A percentile compares a stretch with the other conserved stretches of the same genome.
Conservation (phyloP, 2,329 filamentous ascomycete genomes). For the Aspergillus neoniger region DNA sequence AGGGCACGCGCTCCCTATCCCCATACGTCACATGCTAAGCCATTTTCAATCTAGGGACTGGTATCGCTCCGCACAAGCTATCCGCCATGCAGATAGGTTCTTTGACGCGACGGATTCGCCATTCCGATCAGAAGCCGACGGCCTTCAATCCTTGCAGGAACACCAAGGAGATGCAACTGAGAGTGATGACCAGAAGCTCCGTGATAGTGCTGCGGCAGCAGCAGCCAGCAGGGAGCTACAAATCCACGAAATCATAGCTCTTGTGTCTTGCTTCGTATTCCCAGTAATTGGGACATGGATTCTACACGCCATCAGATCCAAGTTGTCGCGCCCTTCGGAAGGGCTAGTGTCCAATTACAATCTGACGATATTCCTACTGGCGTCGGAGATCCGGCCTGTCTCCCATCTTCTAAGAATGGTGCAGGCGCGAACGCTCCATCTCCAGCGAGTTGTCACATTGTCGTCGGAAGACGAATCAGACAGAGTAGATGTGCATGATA, state of each 20-base stretch:
- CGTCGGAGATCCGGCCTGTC: constrained; percentile 80
- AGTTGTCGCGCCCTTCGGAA: constrained; percentile 80
- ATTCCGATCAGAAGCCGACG: constrained; percentile 31
- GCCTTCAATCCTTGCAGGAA: constrained; percentile 18
- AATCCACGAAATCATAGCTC: constrained; percentile 71
- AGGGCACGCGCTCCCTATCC: constrained; percentile 28
- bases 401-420: constrained; percentile 80
- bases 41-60: constrained; percentile 57
- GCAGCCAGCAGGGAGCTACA: constrained; percentile 65
- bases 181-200: constrained; percentile 9
- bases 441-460: constrained; percentile 68
- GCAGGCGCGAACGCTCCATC: constrained; percentile 73
- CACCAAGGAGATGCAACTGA: constrained; percentile 1
- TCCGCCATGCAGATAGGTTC: constrained; percentile 51
- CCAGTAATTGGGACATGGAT: constrained; percentile 80
- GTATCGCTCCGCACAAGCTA: constrained; percentile 70
- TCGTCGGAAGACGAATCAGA: constrained; percentile 35
- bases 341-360: constrained; percentile 91
- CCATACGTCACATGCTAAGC: constrained; percentile 10
- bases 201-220: constrained; percentile 25
- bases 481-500: constrained; percentile 50
- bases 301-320: constrained; percentile 75
- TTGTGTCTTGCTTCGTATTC: constrained; percentile 76
- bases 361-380: constrained; percentile 83
- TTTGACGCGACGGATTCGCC: constrained; percentile 23